Percentiles rank a stretch among this genome's conserved stretches.
These are phyloP conservation scores for Vitis hybrid DNA, from an alignment of 177 flowering plant genomes.

Conservation along the genomic window DNA sequence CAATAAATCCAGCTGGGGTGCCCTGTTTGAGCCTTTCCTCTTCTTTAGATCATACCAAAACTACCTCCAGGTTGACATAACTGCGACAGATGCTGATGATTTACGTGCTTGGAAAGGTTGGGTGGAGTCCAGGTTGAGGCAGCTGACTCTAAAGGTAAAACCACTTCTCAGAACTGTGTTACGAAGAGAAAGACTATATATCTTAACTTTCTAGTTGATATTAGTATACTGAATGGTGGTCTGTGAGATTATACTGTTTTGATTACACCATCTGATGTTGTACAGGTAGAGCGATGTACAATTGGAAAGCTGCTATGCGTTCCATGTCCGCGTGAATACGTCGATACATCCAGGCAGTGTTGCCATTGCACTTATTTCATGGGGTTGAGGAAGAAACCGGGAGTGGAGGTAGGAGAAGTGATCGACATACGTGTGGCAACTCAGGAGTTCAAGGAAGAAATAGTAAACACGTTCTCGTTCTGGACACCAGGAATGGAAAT, in stretches of 20 bases:
- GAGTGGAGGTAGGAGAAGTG: conserved; percentile 45
- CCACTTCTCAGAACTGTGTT: conserved; percentile 1
- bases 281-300: conserved; percentile 68
- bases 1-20: conserved; percentile 70
- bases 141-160: conserved; percentile 76
- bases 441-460: conserved; percentile 53
- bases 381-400: conserved; percentile 61
- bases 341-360: conserved; percentile 39
- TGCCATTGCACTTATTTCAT: conserved; percentile 52
- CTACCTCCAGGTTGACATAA: conserved; percentile 81
- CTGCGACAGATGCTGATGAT: conserved; percentile 80
- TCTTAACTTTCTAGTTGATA: no score
- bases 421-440: conserved; percentile 64
- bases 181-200: no score
- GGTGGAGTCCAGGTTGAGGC: conserved; percentile 93
- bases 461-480: conserved; percentile 34
- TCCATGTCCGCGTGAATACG: conserved; percentile 58
- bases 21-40: conserved; percentile 76
- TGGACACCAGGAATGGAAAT: conserved; percentile 65
- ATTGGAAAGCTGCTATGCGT: conserved; percentile 60
- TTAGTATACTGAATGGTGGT: no score
- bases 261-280: neutral
- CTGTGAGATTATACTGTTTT: no score
- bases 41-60: conserved; percentile 88
- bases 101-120: conserved; percentile 89